Evolutionary conservation across 208 protist genomes (phyloP), one percentile per base, ranked within the genome.

Genomic region (Trypanosomatidae sp.): DNA sequence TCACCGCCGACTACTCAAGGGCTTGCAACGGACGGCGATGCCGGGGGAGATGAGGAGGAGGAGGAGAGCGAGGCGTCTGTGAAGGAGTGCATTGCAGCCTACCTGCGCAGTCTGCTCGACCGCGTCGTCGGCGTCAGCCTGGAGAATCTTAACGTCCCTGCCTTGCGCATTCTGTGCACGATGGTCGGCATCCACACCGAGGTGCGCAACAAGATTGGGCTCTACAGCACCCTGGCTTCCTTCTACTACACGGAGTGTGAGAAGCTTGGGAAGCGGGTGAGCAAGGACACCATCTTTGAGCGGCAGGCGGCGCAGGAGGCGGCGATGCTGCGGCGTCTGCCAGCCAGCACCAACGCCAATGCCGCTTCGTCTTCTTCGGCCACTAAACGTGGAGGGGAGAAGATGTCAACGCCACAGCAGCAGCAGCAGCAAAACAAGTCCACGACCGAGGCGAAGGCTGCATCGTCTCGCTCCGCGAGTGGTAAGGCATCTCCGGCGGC

Each of bases 211-310:
- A 94, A 95, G 71, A 71, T 83, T 43, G 77, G 70, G 0, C 71
- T 93, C 55, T 96, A 96, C 81, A 96, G 84, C 81, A 89, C 74
- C 4, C 81, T 96, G 1, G 88, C 92, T 25, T 84, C 66, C 59
- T 95, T 93, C 75, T 83, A 96, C 81, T 96, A 87, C 80, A 92
- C 80, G 12, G 55, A 96, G 43, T 96, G 89, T 74, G 92, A 89
- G 56, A 91, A 89, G 73, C 74, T 96, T 12, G 90, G 90, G 9
- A 96, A 96, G 76, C 85, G 92, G n/a, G 91, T 96, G 50, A 90
- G 85, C 74, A 55, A 81, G n/a, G 62, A 84, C 69, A 85, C 84
- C 36, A 36, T 89, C 64, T 70, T 64, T 62, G 62, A 91, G 66
- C 76, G 71, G 44, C 80, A 92, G 25, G 79, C 77, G 68, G 28